Conservation (phyloP, 176 grass and related monocot species). For the Hordeum vulgare region DNA sequence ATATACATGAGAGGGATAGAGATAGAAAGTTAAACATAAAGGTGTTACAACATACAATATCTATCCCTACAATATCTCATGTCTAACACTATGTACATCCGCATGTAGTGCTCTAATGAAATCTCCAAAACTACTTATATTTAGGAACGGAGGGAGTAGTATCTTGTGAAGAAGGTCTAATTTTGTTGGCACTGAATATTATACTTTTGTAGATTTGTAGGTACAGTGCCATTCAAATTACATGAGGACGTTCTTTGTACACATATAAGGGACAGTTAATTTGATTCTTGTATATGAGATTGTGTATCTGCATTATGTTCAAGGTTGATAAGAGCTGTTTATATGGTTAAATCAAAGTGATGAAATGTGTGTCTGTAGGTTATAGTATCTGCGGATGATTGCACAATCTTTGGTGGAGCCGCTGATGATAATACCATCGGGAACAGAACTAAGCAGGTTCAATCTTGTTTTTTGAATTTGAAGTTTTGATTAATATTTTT, state of each 20-base stretch:
- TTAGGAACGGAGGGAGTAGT: too few species aligned
- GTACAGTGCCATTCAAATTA: neutral
- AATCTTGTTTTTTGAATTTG: neutral
- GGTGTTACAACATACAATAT: too few species aligned
- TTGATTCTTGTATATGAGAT: neutral
- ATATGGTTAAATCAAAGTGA: neutral
- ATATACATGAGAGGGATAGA: too few species aligned
- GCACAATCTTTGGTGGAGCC: conserved; percentile 47
- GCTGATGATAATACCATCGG: conserved; percentile 47
- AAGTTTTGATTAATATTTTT: neutral
- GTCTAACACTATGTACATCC: too few species aligned
- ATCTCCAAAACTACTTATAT: too few species aligned
- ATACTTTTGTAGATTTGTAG: neutral
- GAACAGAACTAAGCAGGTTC: conserved; percentile 49
- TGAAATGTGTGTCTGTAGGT: conserved; percentile 28
- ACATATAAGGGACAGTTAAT: neutral
- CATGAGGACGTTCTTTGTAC: neutral
- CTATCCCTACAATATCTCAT: too few species aligned
- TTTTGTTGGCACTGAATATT: neutral
- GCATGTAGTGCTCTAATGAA: too few species aligned
- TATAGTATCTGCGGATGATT: conserved; percentile 50
- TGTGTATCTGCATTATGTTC: neutral
- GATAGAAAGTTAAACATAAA: too few species aligned
- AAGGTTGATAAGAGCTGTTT: neutral
- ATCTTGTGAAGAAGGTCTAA: neutral